phyloP scores from a whole-genome alignment of 352 stramenopile species.

The Albugo laibachii region DNA sequence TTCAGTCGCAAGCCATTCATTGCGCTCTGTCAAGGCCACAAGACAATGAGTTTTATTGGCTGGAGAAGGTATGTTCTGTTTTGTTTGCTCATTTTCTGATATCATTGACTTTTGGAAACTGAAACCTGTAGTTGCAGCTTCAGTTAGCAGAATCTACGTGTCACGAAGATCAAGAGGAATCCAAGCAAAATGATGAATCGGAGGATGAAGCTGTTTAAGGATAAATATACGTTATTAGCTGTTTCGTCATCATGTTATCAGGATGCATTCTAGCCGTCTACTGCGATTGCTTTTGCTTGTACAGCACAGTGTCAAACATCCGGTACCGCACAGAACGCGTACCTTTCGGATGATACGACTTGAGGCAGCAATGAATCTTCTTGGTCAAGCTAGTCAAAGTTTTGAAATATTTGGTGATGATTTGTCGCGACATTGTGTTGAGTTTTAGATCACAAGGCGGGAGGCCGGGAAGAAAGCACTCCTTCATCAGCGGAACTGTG shows the following conservation, averaged over 20 bases:
- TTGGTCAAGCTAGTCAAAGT: constrained; percentile 11
- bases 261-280: no score
- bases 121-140: constrained; percentile 15
- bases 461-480: constrained; percentile 47
- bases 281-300: not conserved
- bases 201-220: constrained; percentile 7
- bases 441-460: constrained; percentile 35
- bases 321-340: constrained; percentile 27
- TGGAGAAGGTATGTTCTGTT: constrained; percentile 44
- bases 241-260: no score
- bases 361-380: constrained; percentile 39
- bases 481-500: constrained; percentile 11
- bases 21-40: constrained; percentile 37
- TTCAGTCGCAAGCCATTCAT: constrained; percentile 73
- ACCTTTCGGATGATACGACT: constrained; percentile 25
- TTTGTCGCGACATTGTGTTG: constrained; percentile 22
- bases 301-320: constrained; percentile 43
- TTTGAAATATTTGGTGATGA: constrained; percentile 29
- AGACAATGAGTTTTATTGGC: constrained; percentile 78
- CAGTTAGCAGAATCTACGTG: constrained; percentile 33
- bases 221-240: not conserved
- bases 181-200: constrained; percentile 1
- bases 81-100: not conserved
- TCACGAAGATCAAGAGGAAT: constrained; percentile 7
- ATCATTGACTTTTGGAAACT: constrained; percentile 1